phyloP scores from a whole-genome alignment of 495 filamentous ascomycete genomes.

The Pseudotulostoma volvatum region DNA sequence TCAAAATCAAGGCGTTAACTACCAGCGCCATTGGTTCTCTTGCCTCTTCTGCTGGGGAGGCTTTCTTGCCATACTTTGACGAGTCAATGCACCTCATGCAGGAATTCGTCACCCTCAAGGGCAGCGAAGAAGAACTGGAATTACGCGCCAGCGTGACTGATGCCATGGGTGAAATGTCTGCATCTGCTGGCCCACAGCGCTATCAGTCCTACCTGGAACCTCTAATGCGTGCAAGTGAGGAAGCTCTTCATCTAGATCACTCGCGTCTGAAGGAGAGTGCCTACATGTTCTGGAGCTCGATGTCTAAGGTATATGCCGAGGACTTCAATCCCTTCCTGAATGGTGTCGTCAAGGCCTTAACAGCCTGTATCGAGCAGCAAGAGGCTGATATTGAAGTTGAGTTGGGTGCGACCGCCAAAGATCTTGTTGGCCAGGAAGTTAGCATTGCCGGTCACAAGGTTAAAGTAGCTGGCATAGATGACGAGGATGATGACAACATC shows the following conservation, averaged over 20 bases:
- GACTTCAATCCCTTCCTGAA: conserved; percentile 76
- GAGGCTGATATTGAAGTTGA: conserved; percentile 74
- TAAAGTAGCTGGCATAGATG: conserved; percentile 48
- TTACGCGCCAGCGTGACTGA: conserved; percentile 80
- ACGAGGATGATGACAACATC: conserved; percentile 36
- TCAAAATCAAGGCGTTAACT: conserved; percentile 77
- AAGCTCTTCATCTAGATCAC: conserved; percentile 79
- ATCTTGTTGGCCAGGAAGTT: conserved; percentile 61
- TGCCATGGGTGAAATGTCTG: conserved; percentile 78
- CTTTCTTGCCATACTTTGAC: conserved; percentile 81
- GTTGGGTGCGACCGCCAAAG: conserved; percentile 59
- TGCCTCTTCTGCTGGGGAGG: conserved; percentile 62
- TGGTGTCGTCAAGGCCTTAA: conserved; percentile 70
- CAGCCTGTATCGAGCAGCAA: conserved; percentile 73
- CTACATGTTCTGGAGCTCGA: conserved; percentile 88
- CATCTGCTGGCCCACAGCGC: conserved; percentile 67
- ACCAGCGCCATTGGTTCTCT: conserved; percentile 82
- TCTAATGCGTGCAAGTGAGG: conserved; percentile 80
- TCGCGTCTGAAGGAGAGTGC: conserved; percentile 83
- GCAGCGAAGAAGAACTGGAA: conserved; percentile 75
- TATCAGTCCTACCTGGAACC: conserved; percentile 84
- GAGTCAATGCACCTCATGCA: conserved; percentile 73
- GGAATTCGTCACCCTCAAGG: conserved; percentile 70
- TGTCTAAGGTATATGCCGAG: conserved; percentile 87
- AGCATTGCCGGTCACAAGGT: conserved; percentile 67